Base-by-base conservation (phyloP, 257 asterid species). In the Solanum raphanifolium region DNA sequence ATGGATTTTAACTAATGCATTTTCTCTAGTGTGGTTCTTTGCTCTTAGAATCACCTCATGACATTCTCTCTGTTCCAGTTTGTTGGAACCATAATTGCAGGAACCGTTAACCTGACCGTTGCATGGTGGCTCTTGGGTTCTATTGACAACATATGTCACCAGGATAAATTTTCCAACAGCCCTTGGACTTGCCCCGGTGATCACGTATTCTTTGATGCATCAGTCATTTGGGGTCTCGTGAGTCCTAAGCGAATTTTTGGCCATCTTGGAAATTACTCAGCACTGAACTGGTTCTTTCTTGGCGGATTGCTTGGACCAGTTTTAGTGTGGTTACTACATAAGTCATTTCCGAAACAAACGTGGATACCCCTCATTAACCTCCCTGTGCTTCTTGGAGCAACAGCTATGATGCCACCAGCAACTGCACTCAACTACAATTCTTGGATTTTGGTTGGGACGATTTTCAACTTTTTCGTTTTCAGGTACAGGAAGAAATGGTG, bases 141-240 rank as follows among this genome's bases (percentile, higher is more conserved):
- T 0, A 85, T 91, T 7, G 88, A 92, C 27, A 32, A 90, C 88
- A 91, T 92, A 52, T 92, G 94, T 68, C 88, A 91, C 65, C 93
- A 69, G 12, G 90, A 83, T 20, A 90, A 90, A 85, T 72, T 83
- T 3, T 87, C 93, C 5, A 90, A 94, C 88, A 94, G 94, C 32
- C 98, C 98, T 0, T 94, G 98, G 98, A 95, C 98, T 0, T 95
- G 98, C 68, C 94, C 98, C 4, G 62, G 34, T 4, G 98, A 95
- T 74, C 93, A 81, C 0, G 95, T 94, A 41, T 94, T 95, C 92
- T 95, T 88, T 46, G 95, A 94, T 25, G 98, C 98, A 7, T 94
- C 98, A 0, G 96, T 95, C 13, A 94, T 95, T 2, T 95, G 98
- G 98, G 98, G 98, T 5, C 90, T 95, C 2, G 95, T 93, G 0